These are phyloP conservation scores for Phaeophleospora eucalypticola DNA, from an alignment of 2,329 filamentous ascomycete species.

Conservation along the genomic window DNA sequence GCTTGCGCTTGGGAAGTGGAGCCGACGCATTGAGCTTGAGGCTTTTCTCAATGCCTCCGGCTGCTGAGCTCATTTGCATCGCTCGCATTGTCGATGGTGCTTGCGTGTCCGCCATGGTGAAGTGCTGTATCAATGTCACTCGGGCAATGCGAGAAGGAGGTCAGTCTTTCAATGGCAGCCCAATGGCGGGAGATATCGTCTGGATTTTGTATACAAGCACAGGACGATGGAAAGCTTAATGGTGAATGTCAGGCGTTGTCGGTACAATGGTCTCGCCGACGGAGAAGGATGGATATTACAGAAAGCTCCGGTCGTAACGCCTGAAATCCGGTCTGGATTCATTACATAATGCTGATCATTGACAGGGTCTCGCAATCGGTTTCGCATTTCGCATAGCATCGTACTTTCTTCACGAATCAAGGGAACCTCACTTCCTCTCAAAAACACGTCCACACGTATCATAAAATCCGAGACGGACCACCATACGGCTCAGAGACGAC, in stretches of 20 bases:
- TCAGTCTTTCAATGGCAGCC: neutral
- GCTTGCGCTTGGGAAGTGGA: conserved; percentile 35
- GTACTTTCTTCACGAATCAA: too few relatives aligned
- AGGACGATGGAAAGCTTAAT: neutral
- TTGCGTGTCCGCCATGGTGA: neutral
- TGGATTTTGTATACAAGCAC: neutral
- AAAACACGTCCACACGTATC: too few relatives aligned
- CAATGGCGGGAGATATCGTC: neutral
- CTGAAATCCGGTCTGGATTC: neutral
- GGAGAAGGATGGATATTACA: neutral
- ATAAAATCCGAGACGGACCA: too few relatives aligned
- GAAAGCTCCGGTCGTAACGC: neutral
- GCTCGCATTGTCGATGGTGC: conserved; percentile 50
- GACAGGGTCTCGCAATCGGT: too few relatives aligned
- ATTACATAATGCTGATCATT: neutral
- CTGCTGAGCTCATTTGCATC: conserved; percentile 52
- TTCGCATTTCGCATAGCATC: too few relatives aligned
- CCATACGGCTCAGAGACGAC: too few relatives aligned
- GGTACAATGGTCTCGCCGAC: neutral
- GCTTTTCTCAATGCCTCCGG: conserved; percentile 51
- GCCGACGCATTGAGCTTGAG: conserved; percentile 45
- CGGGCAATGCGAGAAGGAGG: too few relatives aligned
- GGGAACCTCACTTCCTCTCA: too few relatives aligned
- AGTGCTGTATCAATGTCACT: neutral
- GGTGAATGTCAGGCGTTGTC: too few relatives aligned